These are phyloP conservation scores for Trametes maxima DNA, from an alignment of 768 basidiomycete species.

Conservation along the genomic window DNA sequence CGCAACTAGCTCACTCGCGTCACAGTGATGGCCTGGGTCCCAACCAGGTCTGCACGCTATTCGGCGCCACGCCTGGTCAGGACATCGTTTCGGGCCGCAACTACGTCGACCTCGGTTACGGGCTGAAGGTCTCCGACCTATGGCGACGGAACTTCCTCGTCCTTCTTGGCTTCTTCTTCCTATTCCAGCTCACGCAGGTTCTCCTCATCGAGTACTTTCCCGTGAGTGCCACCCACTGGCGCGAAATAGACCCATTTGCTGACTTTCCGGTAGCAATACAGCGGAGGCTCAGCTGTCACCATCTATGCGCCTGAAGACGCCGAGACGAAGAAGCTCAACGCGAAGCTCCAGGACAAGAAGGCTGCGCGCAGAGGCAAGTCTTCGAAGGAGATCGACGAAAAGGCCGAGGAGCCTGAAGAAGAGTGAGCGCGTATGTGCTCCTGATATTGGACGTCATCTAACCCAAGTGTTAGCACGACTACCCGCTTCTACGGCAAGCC, in stretches of 20 bases:
- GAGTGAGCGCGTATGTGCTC: too few relatives aligned
- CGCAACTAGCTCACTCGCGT: slow-evolving; percentile 13
- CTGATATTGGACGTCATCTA: neutral
- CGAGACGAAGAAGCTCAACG: slow-evolving; percentile 58
- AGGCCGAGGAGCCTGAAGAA: slow-evolving; percentile 14
- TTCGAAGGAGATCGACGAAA: slow-evolving; percentile 11
- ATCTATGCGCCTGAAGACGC: slow-evolving; percentile 62
- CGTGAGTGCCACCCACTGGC: slow-evolving; percentile 37
- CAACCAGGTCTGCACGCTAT: slow-evolving; percentile 80
- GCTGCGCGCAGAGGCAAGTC: slow-evolving; percentile 28
- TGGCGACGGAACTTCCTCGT: slow-evolving; percentile 75
- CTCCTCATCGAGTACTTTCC: slow-evolving; percentile 66
- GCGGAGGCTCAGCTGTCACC: slow-evolving; percentile 48
- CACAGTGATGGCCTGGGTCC: slow-evolving; percentile 52
- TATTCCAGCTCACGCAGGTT: slow-evolving; percentile 71
- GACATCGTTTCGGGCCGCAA: slow-evolving; percentile 54
- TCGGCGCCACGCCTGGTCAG: slow-evolving; percentile 61
- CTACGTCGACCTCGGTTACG: slow-evolving; percentile 65
- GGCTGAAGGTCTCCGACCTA: slow-evolving; percentile 50
- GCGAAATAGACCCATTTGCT: slow-evolving; percentile 3
- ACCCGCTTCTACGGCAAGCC: slow-evolving; percentile 43
- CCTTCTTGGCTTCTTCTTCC: slow-evolving; percentile 65
- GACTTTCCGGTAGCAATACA: slow-evolving; percentile 47
- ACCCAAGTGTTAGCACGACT: neutral
- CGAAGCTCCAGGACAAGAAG: slow-evolving; percentile 54